phyloP scores from a whole-genome alignment of 768 basidiomycete species.

The Russula sp. region DNA sequence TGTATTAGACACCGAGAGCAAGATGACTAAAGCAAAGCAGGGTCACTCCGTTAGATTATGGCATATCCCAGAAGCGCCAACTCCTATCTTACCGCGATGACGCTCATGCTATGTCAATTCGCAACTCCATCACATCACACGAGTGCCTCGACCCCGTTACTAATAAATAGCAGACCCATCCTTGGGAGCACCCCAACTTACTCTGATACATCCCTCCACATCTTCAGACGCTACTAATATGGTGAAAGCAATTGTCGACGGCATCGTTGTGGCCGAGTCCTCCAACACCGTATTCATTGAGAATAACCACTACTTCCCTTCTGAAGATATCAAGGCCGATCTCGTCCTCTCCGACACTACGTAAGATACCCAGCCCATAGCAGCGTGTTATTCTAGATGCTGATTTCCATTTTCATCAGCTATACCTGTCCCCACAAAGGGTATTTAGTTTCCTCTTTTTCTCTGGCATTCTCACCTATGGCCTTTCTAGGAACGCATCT shows the following conservation, averaged over 20 bases:
- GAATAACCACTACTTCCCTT: slow-evolving; percentile 70
- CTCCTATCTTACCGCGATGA: neutral
- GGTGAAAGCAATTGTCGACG: slow-evolving; percentile 49
- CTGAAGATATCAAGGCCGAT: slow-evolving; percentile 39
- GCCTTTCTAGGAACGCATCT: slow-evolving; percentile 42
- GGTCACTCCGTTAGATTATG: too few relatives aligned
- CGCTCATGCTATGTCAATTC: neutral
- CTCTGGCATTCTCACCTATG: neutral
- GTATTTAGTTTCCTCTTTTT: neutral
- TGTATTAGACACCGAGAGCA: too few relatives aligned
- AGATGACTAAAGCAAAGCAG: too few relatives aligned
- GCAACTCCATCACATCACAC: neutral
- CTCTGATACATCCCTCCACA: neutral
- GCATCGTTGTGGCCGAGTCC: slow-evolving; percentile 50
- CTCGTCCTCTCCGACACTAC: slow-evolving; percentile 43
- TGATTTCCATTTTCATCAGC: neutral
- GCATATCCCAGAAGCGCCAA: neutral
- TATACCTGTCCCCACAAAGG: slow-evolving; percentile 14
- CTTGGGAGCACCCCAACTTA: neutral
- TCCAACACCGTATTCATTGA: slow-evolving; percentile 51
- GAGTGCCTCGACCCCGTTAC: neutral
- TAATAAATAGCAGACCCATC: neutral
- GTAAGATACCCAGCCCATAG: slow-evolving; percentile 28
- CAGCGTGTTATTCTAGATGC: neutral
- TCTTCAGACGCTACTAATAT: slow-evolving; percentile 14